These are phyloP conservation scores for Lentinula raphanica DNA, from an alignment of 768 basidiomycete genomes.

Conservation along the genomic window DNA sequence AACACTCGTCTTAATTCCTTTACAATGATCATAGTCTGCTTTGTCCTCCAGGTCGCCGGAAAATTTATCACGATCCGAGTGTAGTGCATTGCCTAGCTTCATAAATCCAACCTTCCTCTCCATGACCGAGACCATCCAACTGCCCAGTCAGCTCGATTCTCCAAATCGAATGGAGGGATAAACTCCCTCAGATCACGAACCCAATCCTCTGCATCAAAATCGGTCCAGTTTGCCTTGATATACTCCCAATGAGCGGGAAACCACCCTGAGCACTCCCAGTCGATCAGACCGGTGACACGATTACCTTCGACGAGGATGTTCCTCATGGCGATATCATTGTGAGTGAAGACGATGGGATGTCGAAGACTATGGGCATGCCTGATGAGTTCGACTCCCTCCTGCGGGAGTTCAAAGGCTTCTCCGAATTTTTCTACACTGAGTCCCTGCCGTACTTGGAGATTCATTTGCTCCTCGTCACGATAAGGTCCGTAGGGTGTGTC, in stretches of 20 bases:
- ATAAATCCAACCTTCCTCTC: background rate
- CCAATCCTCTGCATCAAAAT: background rate
- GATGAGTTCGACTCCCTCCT: background rate
- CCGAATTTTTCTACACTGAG: background rate
- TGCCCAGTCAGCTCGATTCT: background rate
- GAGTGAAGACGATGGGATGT: too few species aligned
- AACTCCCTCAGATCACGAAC: background rate
- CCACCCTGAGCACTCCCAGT: constrained; percentile 32
- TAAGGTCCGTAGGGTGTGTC: constrained; percentile 1
- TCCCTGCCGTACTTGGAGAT: background rate
- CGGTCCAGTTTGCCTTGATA: constrained; percentile 7
- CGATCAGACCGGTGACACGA: constrained; percentile 27
- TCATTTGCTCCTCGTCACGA: constrained; percentile 9
- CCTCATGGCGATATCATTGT: too few species aligned
- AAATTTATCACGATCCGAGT: too few species aligned
- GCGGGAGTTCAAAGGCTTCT: background rate
- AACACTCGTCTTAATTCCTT: too few species aligned
- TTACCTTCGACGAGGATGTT: constrained; percentile 9
- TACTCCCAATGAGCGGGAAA: constrained; percentile 34
- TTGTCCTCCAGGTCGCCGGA: too few species aligned
- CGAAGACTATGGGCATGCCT: background rate
- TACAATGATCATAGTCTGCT: too few species aligned
- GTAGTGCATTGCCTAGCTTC: too few species aligned
- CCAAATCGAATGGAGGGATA: background rate
- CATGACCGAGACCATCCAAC: background rate